Conservation (phyloP, 192 early-diverging fungal genomes). For the Phycomyces blakesleeanus region DNA sequence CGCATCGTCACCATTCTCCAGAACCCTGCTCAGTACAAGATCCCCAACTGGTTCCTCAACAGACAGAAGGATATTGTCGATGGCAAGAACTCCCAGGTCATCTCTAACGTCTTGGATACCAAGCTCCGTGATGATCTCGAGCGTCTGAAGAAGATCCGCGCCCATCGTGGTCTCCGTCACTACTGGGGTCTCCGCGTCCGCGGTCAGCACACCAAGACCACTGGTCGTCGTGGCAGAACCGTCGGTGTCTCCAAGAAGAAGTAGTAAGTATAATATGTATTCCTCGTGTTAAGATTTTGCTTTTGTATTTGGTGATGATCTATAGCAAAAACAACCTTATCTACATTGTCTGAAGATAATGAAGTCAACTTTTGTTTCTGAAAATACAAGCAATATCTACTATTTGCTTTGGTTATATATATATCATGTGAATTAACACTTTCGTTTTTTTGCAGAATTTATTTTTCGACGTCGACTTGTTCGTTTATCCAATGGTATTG, state of each 20-base stretch:
- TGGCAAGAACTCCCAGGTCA: constrained; percentile 91
- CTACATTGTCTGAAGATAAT: constrained; percentile 53
- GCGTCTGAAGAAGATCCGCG: constrained; percentile 98
- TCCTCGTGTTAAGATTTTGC: constrained; percentile 4
- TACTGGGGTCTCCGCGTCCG: constrained; percentile 97
- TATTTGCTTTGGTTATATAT: neutral
- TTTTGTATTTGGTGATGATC: constrained; percentile 18
- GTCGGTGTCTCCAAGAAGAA: constrained; percentile 99
- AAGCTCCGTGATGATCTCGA: constrained; percentile 98
- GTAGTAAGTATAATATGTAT: constrained; percentile 31
- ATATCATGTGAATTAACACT: neutral
- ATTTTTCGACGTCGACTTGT: too few relatives aligned
- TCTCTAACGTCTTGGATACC: constrained; percentile 94
- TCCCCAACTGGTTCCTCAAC: constrained; percentile 99
- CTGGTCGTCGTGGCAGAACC: constrained; percentile 91
- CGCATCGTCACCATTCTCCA: constrained; percentile 97
- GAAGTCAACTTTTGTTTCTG: constrained; percentile 6
- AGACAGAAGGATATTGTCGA: constrained; percentile 97
- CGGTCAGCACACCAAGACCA: constrained; percentile 99
- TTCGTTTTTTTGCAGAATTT: neutral
- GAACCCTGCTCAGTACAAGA: constrained; percentile 99
- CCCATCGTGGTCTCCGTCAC: constrained; percentile 99
- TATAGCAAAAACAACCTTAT: constrained; percentile 51
- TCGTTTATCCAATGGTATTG: too few relatives aligned
- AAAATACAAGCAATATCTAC: neutral